Evolutionary conservation across 768 basidiomycete genomes (phyloP), one percentile per base, ranked within the genome.

Genomic region (Tubosaeta sp.): DNA sequence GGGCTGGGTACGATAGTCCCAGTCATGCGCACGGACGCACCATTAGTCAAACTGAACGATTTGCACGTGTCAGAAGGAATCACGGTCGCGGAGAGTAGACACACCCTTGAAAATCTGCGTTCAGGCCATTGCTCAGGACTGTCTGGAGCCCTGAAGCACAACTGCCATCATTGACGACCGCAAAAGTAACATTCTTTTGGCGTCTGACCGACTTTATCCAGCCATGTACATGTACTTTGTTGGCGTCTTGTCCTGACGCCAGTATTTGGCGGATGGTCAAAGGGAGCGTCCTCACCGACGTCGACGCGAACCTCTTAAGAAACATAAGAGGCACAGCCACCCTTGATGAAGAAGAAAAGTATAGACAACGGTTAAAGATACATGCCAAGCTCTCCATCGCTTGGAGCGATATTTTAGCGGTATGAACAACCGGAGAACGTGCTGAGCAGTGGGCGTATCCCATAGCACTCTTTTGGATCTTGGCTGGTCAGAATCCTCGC

Each of bases 121-220:
- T 43, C 34, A 58, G 35, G 27, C 11, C 55, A 31, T 64, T 67
- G 55, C 74, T 65, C 56, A 94, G 76, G 10, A 97, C 92, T 1
- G 86, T 86, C 66, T 97, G 94, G 27, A 95, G 62, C 4, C 83
- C 82, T n/a, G 74, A 68, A 8, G 77, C 55, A 3, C 80, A 81
- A 49, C 87, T 90, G 4, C 94, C 94, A 68, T 97, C 94, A 39
- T 80, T 83, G 50, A 95, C 70, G 43, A 86, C 82, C 12, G 84
- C 86, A 64, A 97, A 97, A 3, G 90, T 78, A n/a, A 93, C 77
- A 46, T 84, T 84, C 74, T 95, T 95, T 72, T 95, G 92, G 38
- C 83, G 80, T 38, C 93, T 79, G 37, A 95, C 79, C 2, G 88
- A 91, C 60, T 86, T 86, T 51, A 97, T 76, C 91, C 91, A 95